Conservation (phyloP, 2,329 filamentous ascomycete species). For the Didymellaceae sp. region DNA sequence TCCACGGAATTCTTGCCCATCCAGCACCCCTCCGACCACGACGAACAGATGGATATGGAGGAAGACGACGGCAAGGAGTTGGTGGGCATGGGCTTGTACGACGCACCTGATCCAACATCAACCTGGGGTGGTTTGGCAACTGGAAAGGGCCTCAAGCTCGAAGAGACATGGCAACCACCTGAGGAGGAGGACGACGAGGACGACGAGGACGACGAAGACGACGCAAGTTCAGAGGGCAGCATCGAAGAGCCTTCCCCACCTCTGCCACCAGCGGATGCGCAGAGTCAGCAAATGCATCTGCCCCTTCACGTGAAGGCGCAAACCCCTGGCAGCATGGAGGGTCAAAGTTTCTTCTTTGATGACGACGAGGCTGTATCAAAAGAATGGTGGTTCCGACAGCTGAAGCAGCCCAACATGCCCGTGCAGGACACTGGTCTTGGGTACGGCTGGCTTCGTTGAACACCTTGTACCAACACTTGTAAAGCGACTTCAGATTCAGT, state of each 20-base stretch:
- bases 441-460: constrained; percentile 46
- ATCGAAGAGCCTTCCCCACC: constrained; percentile 45
- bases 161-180: constrained; percentile 79
- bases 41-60: constrained; percentile 62
- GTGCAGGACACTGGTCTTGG: constrained; percentile 48
- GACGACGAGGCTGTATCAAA: constrained; percentile 47
- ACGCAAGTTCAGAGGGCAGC: constrained; percentile 53
- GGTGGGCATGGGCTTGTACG: constrained; percentile 83
- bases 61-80: constrained; percentile 72
- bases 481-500: constrained; percentile 14
- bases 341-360: constrained; percentile 51
- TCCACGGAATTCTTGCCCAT: constrained; percentile 58
- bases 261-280: constrained; percentile 28
- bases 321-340: constrained; percentile 44
- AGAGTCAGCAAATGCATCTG: constrained; percentile 28
- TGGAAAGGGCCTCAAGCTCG: constrained; percentile 79
- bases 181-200: constrained; percentile 55
- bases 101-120: constrained; percentile 68
- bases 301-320: constrained; percentile 39
- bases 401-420: constrained; percentile 45
- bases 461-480: constrained; percentile 21
- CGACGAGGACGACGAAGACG: constrained; percentile 59
- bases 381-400: constrained; percentile 52
- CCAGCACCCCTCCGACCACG: constrained; percentile 55
- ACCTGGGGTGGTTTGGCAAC: constrained; percentile 59